Evolutionary conservation across 805 yeast genomes (phyloP).

Genomic region (Torulaspora quercuum): DNA sequence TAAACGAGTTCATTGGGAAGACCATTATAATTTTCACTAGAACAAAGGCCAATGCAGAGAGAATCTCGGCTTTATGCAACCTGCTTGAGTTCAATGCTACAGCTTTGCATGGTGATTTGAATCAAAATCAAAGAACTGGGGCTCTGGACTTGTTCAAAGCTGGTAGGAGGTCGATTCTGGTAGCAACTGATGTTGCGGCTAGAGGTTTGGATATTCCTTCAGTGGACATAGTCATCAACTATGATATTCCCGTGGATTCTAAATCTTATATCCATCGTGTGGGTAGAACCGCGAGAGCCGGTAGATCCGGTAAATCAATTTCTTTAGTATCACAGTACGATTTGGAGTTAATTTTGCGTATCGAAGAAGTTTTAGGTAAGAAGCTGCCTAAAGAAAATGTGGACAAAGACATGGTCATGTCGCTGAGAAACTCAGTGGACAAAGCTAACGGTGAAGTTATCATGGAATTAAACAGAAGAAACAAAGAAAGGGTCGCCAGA

Average conservation of each 20-base stretch:
- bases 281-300: constrained; percentile 95
- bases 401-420: constrained; percentile 69
- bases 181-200: constrained; percentile 87
- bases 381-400: constrained; percentile 81
- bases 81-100: constrained; percentile 82
- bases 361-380: constrained; percentile 81
- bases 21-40: constrained; percentile 86
- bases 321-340: constrained; percentile 94
- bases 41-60: constrained; percentile 92
- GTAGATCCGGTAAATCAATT: constrained; percentile 81
- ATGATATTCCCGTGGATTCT: constrained; percentile 79
- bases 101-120: constrained; percentile 89
- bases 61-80: constrained; percentile 78
- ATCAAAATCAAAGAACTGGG: constrained; percentile 81
- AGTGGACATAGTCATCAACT: constrained; percentile 73
- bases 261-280: constrained; percentile 84
- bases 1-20: constrained; percentile 82
- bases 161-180: constrained; percentile 62
- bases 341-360: constrained; percentile 79
- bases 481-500: constrained; percentile 49
- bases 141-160: constrained; percentile 75
- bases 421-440: constrained; percentile 82
- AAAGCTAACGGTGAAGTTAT: constrained; percentile 90
- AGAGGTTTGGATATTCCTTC: constrained; percentile 83
- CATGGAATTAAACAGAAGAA: constrained; percentile 62